A percentile compares a stretch with the other conserved stretches of the same genome.
Evolutionary conservation across 768 basidiomycete genomes (phyloP).

Genomic region (Jaapia argillacea): DNA sequence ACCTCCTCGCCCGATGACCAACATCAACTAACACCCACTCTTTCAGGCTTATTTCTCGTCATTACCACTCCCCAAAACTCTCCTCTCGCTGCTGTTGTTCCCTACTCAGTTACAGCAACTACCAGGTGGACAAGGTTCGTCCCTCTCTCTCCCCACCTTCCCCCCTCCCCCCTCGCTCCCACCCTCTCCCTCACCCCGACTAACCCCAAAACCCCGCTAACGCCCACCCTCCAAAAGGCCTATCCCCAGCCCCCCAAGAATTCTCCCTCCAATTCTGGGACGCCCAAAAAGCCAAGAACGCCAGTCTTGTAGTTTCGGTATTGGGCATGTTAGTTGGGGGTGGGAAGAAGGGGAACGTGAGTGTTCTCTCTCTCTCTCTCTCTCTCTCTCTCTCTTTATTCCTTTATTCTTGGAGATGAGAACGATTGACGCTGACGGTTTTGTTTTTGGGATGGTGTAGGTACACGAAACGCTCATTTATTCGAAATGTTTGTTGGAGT

Average conservation of each 20-base stretch:
- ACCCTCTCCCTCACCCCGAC: no score
- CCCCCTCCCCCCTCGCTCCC: no score
- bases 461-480: constrained; percentile 46
- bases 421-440: no score
- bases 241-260: constrained; percentile 76
- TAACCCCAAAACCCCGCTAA: no score
- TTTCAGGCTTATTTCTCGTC: constrained; percentile 92
- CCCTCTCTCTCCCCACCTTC: no score
- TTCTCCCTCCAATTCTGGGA: constrained; percentile 98
- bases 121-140: no score
- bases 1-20: neutral
- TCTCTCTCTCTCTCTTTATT: constrained; percentile 4
- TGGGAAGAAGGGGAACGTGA: constrained; percentile 58
- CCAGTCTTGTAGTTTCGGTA: constrained; percentile 68
- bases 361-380: constrained; percentile 17
- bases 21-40: constrained; percentile 4
- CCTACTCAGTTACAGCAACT: constrained; percentile 54
- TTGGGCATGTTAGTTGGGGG: constrained; percentile 79
- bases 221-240: constrained; percentile 41
- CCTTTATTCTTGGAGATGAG: no score
- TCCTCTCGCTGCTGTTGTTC: constrained; percentile 64
- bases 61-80: constrained; percentile 57
- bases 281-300: constrained; percentile 77
- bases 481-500: constrained; percentile 75
- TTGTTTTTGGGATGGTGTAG: no score